phyloP scores from a whole-genome alignment of 1,139 yeast species.

The Hanseniaspora uvarum region DNA sequence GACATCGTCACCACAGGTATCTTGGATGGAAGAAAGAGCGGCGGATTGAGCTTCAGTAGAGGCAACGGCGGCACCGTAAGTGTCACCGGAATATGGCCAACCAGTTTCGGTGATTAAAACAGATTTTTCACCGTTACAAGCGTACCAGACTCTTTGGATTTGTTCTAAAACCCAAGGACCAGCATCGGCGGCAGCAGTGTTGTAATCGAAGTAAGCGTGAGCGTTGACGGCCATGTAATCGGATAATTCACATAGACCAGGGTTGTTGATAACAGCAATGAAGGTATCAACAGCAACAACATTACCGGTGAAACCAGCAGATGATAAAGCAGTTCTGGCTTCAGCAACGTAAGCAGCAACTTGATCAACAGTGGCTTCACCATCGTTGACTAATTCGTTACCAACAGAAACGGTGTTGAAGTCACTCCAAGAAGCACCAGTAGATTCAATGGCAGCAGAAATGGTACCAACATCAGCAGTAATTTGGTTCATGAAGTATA shows the following conservation, averaged over 20 bases:
- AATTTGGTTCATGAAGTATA: conserved; percentile 48
- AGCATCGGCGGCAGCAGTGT: conserved; percentile 52
- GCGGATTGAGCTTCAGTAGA: conserved; percentile 51
- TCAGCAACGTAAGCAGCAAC: conserved; percentile 44
- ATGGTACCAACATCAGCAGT: conserved; percentile 44
- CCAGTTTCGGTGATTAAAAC: conserved; percentile 67
- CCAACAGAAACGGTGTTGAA: conserved; percentile 69
- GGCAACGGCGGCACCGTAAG: conserved; percentile 60
- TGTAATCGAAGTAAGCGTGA: conserved; percentile 72
- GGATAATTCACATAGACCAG: conserved; percentile 57
- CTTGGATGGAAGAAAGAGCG: conserved; percentile 48
- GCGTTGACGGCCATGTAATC: conserved; percentile 76
- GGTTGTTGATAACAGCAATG: conserved; percentile 61
- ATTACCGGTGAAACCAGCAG: conserved; percentile 58
- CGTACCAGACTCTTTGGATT: conserved; percentile 54
- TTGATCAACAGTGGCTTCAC: conserved; percentile 50
- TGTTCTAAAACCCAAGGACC: conserved; percentile 63
- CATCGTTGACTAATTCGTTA: conserved; percentile 68
- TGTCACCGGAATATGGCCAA: conserved; percentile 67
- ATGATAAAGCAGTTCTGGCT: conserved; percentile 50
- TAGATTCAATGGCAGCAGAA: conserved; percentile 42
- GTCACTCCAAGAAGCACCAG: conserved; percentile 61
- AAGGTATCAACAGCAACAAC: conserved; percentile 74
- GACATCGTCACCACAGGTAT: conserved; percentile 46
- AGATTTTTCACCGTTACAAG: conserved; percentile 51